Conservation (phyloP, 208 protist species). For the Wallacemonas sp. region DNA sequence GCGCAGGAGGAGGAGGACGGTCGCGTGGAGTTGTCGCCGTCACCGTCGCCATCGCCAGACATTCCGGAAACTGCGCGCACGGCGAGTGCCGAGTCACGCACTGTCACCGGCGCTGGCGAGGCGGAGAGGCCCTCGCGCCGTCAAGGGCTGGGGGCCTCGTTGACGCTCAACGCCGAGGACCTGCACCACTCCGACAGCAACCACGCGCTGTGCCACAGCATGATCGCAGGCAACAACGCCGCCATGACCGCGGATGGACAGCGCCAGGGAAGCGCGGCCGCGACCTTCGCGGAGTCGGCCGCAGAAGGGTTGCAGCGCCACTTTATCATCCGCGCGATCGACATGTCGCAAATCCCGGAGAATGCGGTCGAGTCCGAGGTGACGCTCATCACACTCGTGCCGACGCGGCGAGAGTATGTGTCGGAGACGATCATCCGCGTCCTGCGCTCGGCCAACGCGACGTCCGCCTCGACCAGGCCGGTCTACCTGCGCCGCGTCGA, state of each 20-base stretch:
- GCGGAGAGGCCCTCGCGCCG: not conserved
- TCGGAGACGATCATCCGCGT: constrained; percentile 32
- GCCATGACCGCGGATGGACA: not conserved
- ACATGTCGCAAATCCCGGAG: constrained; percentile 18
- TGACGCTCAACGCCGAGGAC: constrained; percentile 7
- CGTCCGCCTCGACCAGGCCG: constrained; percentile 2
- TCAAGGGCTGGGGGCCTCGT: not conserved
- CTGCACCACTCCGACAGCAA: not conserved
- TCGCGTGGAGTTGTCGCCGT: not conserved
- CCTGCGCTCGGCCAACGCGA: not conserved
- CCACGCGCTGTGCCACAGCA: not conserved
- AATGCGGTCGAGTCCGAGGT: constrained; percentile 26
- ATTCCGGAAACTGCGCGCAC: constrained; percentile 1
- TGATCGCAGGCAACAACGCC: not conserved
- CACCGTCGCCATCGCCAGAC: constrained; percentile 1
- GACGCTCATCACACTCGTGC: constrained; percentile 23
- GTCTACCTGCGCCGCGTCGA: constrained; percentile 35
- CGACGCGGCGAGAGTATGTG: constrained; percentile 19
- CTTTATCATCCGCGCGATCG: constrained; percentile 25
- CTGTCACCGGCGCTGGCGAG: not conserved
- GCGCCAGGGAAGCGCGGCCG: not conserved
- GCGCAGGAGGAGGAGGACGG: not conserved
- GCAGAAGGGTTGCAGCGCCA: constrained; percentile 26
- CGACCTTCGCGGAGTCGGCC: constrained; percentile 4
- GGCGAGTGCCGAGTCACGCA: not conserved